Evolutionary conservation across 495 filamentous ascomycete genomes (phyloP), one percentile per base, ranked within the genome.

Genomic region (Filosporella fistucella): DNA sequence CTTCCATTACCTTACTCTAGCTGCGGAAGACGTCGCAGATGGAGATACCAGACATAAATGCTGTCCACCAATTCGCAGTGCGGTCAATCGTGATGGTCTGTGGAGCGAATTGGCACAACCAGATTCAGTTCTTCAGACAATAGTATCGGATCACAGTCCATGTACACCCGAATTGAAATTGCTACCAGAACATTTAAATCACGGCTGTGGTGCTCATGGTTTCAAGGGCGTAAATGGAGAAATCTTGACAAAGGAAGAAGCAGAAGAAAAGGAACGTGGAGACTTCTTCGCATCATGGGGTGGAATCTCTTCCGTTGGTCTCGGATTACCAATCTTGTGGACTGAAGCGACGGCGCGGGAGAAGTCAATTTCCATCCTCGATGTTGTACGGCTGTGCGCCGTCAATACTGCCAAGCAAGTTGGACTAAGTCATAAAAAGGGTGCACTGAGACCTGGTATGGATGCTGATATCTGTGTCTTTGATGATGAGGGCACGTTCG

Each of bases 201-300:
- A 37, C 22, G 62, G 61, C n/a, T 54, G 65, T 56, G 64, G 60
- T 42, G 55, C 58, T 14, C 50, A 59, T 26, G 26, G 28, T 5
- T 36, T 55, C 3, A 53, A 49, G 33, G 28, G 16, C 14, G 52
- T 56, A 3, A 53, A 53, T 18, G 51, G 49, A 18, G 42, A 46
- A 8, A 24, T 49, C 7, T 18, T 58, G 14, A 49, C 20, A 5
- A 47, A 39, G 6, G 51, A 60, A 33, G 48, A 60, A 37, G 57
- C 57, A 23, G 59, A 64, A 17, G 55, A 56, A 2, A 64, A 63
- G 35, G 63, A 66, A 22, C 63, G 68, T 9, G 89, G 91, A 33
- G 85, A 97, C 67, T 98, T 98, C 77, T 90, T 96, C 65, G 78
- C 86, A 16, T 89, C 91, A 1, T 98, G 93, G 93, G 93, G 93